phyloP scores from a whole-genome alignment of 1,284 basidiomycete genomes.

The Malassezia sympodialis region DNA sequence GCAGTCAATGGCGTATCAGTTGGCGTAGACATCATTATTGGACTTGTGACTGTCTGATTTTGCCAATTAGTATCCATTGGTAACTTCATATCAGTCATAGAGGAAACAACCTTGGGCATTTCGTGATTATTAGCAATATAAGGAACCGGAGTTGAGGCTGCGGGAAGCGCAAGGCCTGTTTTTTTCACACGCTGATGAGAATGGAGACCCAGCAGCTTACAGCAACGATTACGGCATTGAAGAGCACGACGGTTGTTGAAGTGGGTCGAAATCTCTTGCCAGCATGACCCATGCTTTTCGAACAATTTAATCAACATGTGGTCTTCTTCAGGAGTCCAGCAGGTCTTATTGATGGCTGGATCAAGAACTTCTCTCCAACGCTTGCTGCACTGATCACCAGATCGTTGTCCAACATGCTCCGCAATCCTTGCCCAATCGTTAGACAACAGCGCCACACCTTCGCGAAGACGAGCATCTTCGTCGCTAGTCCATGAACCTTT shows the following conservation, averaged over 20 bases:
- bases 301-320: constrained; percentile 5
- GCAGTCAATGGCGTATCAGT: not conserved
- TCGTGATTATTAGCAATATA: not conserved
- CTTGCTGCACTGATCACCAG: constrained; percentile 19
- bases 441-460: constrained; percentile 5
- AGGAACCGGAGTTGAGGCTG: too few relatives aligned
- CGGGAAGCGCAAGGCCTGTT: too few relatives aligned
- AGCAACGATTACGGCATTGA: constrained; percentile 20
- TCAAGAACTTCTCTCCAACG: constrained; percentile 18
- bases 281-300: constrained; percentile 14
- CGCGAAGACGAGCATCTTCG: constrained; percentile 13
- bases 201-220: constrained; percentile 15
- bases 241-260: constrained; percentile 17
- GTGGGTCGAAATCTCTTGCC: constrained; percentile 16
- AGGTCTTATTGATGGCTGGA: constrained; percentile 15
- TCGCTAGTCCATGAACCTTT: constrained; percentile 17
- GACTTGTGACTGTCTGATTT: not conserved
- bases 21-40: not conserved
- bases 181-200: constrained; percentile 5
- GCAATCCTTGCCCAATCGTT: constrained; percentile 18
- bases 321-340: constrained; percentile 14
- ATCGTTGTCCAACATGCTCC: constrained; percentile 15
- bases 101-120: not conserved
- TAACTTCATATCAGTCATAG: not conserved
- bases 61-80: not conserved